phyloP scores from a whole-genome alignment of 768 basidiomycete species.

The Fomitopsis pulvina region DNA sequence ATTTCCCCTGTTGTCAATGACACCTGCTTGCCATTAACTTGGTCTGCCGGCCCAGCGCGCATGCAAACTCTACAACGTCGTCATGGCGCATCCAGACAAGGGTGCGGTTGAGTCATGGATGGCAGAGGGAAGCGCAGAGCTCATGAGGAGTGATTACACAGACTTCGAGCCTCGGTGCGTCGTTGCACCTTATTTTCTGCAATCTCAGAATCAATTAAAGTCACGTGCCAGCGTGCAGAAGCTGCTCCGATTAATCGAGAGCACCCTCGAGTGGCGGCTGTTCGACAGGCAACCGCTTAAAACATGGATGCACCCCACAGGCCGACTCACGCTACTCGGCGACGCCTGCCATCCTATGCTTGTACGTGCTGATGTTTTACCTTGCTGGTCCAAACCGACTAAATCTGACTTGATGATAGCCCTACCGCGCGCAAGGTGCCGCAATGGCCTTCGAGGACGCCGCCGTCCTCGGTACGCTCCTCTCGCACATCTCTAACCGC shows the following conservation, averaged over 20 bases:
- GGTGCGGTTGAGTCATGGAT: conserved; percentile 37
- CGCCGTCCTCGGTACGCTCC: conserved; percentile 38
- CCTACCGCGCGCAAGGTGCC: conserved; percentile 37
- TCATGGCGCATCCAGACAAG: conserved; percentile 31
- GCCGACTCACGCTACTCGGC: conserved; percentile 30
- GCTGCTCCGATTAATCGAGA: conserved; percentile 28
- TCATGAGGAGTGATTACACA: conserved; percentile 35
- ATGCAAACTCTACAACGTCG: conserved; percentile 31
- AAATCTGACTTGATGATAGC: too few relatives aligned
- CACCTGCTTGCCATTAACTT: background rate
- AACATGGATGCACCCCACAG: conserved; percentile 31
- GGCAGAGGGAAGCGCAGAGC: conserved; percentile 34
- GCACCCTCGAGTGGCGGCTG: conserved; percentile 36
- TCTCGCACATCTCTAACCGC: conserved; percentile 37
- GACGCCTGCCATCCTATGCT: conserved; percentile 41
- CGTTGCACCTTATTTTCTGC: background rate
- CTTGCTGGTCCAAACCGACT: too few relatives aligned
- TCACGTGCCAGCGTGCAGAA: conserved; percentile 26
- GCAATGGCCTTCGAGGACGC: conserved; percentile 47
- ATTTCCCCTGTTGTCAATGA: background rate
- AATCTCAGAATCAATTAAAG: background rate
- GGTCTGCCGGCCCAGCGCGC: conserved; percentile 20
- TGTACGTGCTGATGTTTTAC: too few relatives aligned
- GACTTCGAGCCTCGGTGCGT: conserved; percentile 36
- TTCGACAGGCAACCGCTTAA: conserved; percentile 35